Conservation (phyloP, 2,329 filamentous ascomycete species). For the Aspergillus bombycis region DNA sequence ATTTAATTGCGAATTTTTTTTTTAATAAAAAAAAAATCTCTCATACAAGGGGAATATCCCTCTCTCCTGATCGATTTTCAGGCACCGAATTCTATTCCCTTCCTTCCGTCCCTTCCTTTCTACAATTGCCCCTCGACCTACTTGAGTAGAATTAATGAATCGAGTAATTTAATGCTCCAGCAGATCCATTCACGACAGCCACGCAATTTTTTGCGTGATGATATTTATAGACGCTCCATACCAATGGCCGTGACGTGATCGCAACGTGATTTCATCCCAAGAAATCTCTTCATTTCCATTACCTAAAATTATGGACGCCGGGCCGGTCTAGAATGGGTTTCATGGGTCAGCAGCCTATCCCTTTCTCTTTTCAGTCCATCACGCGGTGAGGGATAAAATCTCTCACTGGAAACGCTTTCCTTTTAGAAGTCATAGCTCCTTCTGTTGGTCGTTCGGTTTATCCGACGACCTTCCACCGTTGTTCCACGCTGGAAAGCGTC, state of each 20-base stretch:
- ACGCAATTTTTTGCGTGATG: not conserved
- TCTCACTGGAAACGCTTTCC: not conserved
- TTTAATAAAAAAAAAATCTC: not conserved
- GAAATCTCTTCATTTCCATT: not conserved
- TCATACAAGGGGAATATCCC: not conserved
- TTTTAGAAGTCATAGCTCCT: not conserved
- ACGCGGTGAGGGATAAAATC: conserved; percentile 3
- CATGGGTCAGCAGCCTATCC: not conserved
- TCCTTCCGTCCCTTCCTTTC: not conserved
- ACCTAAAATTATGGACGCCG: not conserved
- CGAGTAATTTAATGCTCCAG: not conserved
- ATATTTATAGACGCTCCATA: not conserved
- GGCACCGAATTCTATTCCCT: not conserved
- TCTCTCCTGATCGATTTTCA: not conserved
- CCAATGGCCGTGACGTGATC: not conserved
- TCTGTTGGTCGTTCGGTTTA: not conserved
- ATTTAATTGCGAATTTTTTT: not conserved
- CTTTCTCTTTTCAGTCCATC: not conserved
- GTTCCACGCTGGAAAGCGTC: not conserved
- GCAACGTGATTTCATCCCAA: not conserved
- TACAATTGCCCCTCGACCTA: too few species aligned
- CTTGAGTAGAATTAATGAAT: too few species aligned
- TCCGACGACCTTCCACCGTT: not conserved
- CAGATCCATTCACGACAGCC: not conserved
- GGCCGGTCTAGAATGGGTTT: not conserved